Conservation (phyloP, 352 stramenopile genomes). For the Phytophthora idaei region DNA sequence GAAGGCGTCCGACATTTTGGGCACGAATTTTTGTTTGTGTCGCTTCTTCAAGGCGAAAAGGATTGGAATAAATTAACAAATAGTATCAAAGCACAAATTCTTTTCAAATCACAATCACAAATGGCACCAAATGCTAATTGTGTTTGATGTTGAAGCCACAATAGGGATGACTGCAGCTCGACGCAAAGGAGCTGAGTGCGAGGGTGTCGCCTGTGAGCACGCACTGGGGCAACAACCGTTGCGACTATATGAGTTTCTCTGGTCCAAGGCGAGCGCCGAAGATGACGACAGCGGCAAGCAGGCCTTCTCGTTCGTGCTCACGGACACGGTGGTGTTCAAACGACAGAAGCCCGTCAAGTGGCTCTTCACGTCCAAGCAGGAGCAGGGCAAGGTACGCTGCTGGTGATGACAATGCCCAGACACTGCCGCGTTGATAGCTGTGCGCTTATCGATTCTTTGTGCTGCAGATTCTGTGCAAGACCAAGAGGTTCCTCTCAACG, state of each 20-base stretch:
- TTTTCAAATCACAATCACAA: neutral
- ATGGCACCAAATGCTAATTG: neutral
- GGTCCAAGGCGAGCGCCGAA: constrained; percentile 41
- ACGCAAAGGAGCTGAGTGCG: constrained; percentile 55
- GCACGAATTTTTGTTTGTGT: neutral
- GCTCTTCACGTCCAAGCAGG: constrained; percentile 79
- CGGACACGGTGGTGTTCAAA: constrained; percentile 80
- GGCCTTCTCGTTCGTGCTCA: constrained; percentile 54
- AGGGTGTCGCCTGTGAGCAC: constrained; percentile 71
- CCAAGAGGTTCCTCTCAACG: constrained; percentile 58
- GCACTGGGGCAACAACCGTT: constrained; percentile 64
- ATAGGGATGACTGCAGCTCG: constrained; percentile 24
- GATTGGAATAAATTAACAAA: constrained; percentile 1
- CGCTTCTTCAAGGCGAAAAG: constrained; percentile 10
- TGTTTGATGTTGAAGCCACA: constrained; percentile 23
- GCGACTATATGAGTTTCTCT: constrained; percentile 67
- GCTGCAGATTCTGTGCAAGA: constrained; percentile 65
- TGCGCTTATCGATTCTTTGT: neutral
- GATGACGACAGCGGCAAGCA: constrained; percentile 16
- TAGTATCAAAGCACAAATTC: constrained; percentile 1
- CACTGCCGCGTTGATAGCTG: neutral
- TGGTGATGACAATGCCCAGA: neutral
- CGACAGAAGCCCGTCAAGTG: constrained; percentile 68
- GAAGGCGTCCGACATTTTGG: constrained; percentile 50
- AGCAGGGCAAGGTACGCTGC: constrained; percentile 57